A percentile compares a stretch with the other conserved stretches of the same genome.
These are phyloP conservation scores for Hemileccinum rubropunctum DNA, from an alignment of 768 basidiomycete genomes.

Conservation along the genomic window DNA sequence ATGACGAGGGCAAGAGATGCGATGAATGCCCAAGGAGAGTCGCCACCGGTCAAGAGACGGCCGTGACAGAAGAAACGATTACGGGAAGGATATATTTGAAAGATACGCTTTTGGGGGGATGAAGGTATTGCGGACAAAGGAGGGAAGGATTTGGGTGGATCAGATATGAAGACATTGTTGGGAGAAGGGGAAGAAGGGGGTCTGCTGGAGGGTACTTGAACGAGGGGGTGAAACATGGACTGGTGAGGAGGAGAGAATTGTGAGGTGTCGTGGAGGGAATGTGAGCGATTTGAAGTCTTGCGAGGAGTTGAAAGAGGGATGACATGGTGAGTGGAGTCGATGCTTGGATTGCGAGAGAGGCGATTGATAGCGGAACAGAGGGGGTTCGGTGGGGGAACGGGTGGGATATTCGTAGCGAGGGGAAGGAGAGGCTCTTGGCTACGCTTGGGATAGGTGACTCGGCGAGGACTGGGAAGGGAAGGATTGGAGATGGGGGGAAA, in stretches of 20 bases:
- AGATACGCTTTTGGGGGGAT: constrained; percentile 44
- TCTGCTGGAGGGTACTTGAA: constrained; percentile 24
- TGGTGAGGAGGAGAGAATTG: constrained; percentile 5
- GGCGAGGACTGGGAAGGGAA: constrained; percentile 22
- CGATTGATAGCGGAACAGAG: constrained; percentile 50
- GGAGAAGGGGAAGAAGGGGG: constrained; percentile 28
- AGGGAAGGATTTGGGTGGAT: constrained; percentile 30
- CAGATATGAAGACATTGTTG: constrained; percentile 26
- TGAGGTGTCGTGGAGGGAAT: constrained; percentile 6
- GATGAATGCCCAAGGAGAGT: constrained; percentile 80
- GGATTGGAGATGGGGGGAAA: too few species aligned
- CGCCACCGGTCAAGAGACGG: constrained; percentile 77
- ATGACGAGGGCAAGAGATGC: constrained; percentile 59
- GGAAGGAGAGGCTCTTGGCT: constrained; percentile 77
- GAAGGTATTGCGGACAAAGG: constrained; percentile 36
- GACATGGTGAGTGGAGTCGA: constrained; percentile 45
- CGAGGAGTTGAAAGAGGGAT: constrained; percentile 3
- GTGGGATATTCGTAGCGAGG: constrained; percentile 23
- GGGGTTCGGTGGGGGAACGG: background rate
- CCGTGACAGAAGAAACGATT: constrained; percentile 78
- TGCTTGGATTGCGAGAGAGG: constrained; percentile 49
- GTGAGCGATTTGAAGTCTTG: constrained; percentile 3
- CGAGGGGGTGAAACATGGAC: constrained; percentile 21
- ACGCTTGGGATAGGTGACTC: constrained; percentile 48
- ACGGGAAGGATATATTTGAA: constrained; percentile 64